Percentiles rank a stretch among this genome's conserved stretches.
Evolutionary conservation across 2,329 filamentous ascomycete species (phyloP).

Genomic region (Cadophora malorum): DNA sequence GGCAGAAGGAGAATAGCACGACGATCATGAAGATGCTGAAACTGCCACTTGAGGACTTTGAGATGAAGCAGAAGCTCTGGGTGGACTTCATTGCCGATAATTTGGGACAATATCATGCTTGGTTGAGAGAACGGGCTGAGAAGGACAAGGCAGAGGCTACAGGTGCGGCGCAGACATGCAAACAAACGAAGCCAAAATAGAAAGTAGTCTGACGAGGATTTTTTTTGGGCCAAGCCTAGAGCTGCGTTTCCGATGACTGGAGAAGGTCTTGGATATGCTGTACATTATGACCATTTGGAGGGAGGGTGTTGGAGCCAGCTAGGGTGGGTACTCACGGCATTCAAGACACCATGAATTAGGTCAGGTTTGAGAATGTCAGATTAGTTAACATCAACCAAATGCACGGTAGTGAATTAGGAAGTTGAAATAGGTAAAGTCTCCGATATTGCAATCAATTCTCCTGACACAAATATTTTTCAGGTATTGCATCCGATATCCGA

Average conservation of each 20-base stretch:
- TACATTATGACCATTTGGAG: neutral
- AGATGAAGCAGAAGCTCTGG: neutral
- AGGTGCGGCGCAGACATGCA: too few species aligned
- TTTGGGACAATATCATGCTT: neutral
- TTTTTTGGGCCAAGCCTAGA: too few species aligned
- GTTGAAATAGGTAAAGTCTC: too few species aligned
- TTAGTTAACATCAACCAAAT: too few species aligned
- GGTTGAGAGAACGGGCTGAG: neutral
- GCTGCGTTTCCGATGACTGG: neutral
- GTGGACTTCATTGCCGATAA: neutral
- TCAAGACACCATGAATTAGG: neutral
- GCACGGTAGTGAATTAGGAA: too few species aligned
- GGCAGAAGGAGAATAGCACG: neutral
- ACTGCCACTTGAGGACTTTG: neutral
- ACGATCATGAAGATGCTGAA: neutral
- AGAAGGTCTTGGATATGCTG: neutral
- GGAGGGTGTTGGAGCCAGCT: too few species aligned
- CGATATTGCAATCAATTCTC: too few species aligned
- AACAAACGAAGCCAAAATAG: neutral
- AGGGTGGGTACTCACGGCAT: too few species aligned
- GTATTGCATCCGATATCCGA: neutral
- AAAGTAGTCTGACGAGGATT: neutral
- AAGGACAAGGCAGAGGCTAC: neutral
- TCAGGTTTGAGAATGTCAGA: too few species aligned
- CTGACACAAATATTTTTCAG: too few species aligned